Conservation (phyloP, 768 basidiomycete genomes). For the Suillus hirtellus region DNA sequence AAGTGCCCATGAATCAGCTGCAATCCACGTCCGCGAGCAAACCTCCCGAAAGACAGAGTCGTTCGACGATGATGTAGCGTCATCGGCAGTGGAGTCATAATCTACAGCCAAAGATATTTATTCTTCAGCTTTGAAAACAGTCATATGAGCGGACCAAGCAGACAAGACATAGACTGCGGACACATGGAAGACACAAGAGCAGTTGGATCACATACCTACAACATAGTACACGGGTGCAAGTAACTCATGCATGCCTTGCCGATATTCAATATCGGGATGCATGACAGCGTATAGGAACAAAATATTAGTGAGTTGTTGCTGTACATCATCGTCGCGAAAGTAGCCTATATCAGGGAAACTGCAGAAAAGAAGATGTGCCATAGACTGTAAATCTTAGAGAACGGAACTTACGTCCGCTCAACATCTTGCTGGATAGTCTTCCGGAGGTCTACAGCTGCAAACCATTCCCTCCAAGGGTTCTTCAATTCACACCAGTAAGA, state of each 20-base stretch:
- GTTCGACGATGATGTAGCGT: slow-evolving; percentile 29
- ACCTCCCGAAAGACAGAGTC: slow-evolving; percentile 52
- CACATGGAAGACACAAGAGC: slow-evolving; percentile 8
- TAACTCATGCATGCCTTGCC: slow-evolving; percentile 99
- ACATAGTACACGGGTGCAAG: slow-evolving; percentile 86
- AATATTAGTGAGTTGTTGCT: slow-evolving; percentile 80
- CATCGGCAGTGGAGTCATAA: slow-evolving; percentile 67
- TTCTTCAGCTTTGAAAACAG: slow-evolving; percentile 26
- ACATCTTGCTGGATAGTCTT: slow-evolving; percentile 94
- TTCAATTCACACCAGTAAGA: slow-evolving; percentile 26
- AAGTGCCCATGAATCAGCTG: slow-evolving; percentile 86
- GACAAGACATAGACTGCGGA: slow-evolving; percentile 10
- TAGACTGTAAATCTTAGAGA: slow-evolving; percentile 4
- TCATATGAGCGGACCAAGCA: slow-evolving; percentile 19
- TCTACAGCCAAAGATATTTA: slow-evolving; percentile 46
- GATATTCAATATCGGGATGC: slow-evolving; percentile 85
- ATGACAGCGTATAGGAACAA: slow-evolving; percentile 81
- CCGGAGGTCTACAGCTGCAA: slow-evolving; percentile 82
- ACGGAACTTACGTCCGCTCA: slow-evolving; percentile 77
- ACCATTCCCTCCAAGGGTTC: slow-evolving; percentile 98
- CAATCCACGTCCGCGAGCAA: slow-evolving; percentile 68
- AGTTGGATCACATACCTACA: slow-evolving; percentile 26
- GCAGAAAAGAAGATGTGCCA: slow-evolving; percentile 7
- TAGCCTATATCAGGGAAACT: slow-evolving; percentile 97
- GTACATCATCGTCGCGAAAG: slow-evolving; percentile 76